Evolutionary conservation across 2,329 filamentous ascomycete species (phyloP).

Genomic region (Talaromyces sp.): DNA sequence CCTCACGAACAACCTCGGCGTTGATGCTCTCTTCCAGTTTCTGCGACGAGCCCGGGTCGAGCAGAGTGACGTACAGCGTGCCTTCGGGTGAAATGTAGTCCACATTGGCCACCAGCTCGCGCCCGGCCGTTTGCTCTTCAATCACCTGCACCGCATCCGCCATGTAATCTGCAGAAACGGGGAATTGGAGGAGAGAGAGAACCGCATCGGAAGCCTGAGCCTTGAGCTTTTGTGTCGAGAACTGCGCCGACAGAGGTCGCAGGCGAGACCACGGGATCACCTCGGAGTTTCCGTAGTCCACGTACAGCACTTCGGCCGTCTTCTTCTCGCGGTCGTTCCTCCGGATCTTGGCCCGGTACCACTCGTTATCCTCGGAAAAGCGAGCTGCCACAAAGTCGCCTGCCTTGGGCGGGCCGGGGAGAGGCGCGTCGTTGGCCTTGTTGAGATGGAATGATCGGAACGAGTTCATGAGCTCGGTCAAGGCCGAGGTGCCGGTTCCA

Average conservation of each 20-base stretch:
- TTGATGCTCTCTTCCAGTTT: conserved; percentile 76
- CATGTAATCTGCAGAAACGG: conserved; percentile 75
- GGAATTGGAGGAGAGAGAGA: conserved; percentile 84
- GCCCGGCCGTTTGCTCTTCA: conserved; percentile 66
- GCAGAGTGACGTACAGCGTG: conserved; percentile 78
- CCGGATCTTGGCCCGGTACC: conserved; percentile 89
- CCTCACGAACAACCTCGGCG: conserved; percentile 75
- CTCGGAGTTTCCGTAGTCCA: conserved; percentile 96
- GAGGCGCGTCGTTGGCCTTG: conserved; percentile 68
- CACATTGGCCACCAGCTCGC: conserved; percentile 81
- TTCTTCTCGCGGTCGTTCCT: conserved; percentile 88
- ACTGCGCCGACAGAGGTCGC: conserved; percentile 76
- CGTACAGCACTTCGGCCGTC: conserved; percentile 84
- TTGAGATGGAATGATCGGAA: conserved; percentile 90
- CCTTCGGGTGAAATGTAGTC: conserved; percentile 80
- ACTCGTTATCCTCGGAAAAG: conserved; percentile 83
- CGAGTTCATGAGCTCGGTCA: conserved; percentile 82
- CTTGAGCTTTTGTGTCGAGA: conserved; percentile 74
- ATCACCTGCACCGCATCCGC: conserved; percentile 72
- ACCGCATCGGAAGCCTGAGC: conserved; percentile 82
- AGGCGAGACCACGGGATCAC: conserved; percentile 78
- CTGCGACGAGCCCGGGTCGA: conserved; percentile 64
- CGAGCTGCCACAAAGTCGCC: conserved; percentile 88
- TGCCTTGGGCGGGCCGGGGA: conserved; percentile 74
- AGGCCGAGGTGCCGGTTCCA: conserved; percentile 74